These are phyloP conservation scores for Aspergillus haitiensis DNA, from an alignment of 495 filamentous ascomycete species.

Conservation along the genomic window DNA sequence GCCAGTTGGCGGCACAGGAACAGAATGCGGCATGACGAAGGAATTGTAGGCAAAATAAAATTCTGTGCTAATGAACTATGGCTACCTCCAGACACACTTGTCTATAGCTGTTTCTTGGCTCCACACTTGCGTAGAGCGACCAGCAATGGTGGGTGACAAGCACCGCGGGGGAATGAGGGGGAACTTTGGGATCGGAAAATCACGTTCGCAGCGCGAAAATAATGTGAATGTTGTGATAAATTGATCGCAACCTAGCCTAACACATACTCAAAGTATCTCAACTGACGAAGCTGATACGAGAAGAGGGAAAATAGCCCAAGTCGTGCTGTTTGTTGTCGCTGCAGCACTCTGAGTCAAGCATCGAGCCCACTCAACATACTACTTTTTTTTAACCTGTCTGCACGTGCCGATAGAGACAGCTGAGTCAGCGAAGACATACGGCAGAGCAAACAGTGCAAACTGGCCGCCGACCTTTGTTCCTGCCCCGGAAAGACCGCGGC, in stretches of 20 bases:
- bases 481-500: conserved; percentile 27
- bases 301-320: neutral
- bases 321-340: neutral
- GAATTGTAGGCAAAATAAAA: neutral
- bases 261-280: neutral
- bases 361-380: neutral
- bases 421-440: conserved; percentile 9
- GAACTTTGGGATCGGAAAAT: neutral
- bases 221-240: neutral
- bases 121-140: neutral
- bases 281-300: neutral
- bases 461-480: neutral
- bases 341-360: conserved; percentile 9
- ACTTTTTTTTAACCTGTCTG: neutral
- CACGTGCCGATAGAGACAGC: conserved; percentile 14
- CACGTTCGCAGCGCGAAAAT: neutral
- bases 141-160: neutral
- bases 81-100: neutral
- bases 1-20: conserved; percentile 67
- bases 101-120: neutral
- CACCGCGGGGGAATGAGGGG: neutral
- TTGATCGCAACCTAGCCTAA: neutral
- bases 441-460: conserved; percentile 18
- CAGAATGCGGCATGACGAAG: conserved; percentile 23
- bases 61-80: neutral